These are phyloP conservation scores for Trichoderma harzianum DNA, from an alignment of 2,329 filamentous ascomycete genomes.

Conservation along the genomic window DNA sequence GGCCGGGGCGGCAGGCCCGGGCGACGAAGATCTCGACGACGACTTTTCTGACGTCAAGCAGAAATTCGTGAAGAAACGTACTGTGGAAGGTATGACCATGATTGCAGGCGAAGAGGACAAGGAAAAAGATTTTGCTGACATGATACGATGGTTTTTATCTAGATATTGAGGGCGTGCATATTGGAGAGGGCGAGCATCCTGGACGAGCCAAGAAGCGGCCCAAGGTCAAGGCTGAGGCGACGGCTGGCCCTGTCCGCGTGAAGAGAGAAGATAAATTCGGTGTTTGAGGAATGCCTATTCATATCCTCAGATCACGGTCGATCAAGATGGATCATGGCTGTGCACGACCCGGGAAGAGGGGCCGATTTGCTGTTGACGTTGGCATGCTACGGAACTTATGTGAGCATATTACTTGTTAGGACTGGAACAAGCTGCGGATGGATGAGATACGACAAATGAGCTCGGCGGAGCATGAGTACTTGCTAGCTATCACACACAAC, in stretches of 20 bases:
- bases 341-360: neutral
- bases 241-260: neutral
- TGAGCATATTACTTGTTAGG: neutral
- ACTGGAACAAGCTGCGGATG: neutral
- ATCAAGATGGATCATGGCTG: neutral
- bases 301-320: no score
- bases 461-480: neutral
- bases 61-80: neutral
- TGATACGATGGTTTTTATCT: neutral
- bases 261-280: neutral
- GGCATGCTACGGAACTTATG: neutral
- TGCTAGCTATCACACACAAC: neutral
- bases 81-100: neutral
- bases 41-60: neutral
- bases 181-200: neutral
- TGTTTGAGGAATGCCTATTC: neutral
- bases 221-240: neutral
- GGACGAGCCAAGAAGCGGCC: neutral
- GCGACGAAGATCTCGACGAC: neutral
- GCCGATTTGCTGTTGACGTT: neutral
- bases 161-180: neutral
- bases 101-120: neutral
- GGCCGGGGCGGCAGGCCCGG: neutral
- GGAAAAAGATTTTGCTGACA: neutral
- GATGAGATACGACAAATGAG: neutral